phyloP scores from a whole-genome alignment of 129 eudicot genomes.

The Flaveria sonorensis region DNA sequence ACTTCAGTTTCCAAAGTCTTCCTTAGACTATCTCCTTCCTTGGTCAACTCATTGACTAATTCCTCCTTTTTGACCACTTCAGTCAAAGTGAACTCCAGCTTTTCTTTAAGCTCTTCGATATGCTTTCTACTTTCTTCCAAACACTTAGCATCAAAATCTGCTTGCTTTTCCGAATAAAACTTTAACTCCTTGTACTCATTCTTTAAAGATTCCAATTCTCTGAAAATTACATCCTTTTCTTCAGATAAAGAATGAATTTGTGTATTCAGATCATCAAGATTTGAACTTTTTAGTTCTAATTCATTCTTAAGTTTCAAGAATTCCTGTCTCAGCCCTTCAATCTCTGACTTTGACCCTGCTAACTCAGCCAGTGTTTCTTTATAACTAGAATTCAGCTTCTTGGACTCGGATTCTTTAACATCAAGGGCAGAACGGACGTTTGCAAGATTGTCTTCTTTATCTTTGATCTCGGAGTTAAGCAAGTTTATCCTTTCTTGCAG shows the following conservation, averaged over 20 bases:
- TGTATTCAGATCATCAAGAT: constrained; percentile 46
- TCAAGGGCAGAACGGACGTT: constrained; percentile 48
- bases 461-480: constrained; percentile 60
- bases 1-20: constrained; percentile 47
- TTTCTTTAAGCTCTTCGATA: constrained; percentile 53
- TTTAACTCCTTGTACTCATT: constrained; percentile 47
- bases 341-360: constrained; percentile 46
- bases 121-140: constrained; percentile 55
- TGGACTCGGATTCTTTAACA: constrained; percentile 55
- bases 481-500: constrained; percentile 62
- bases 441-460: constrained; percentile 57
- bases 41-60: constrained; percentile 43
- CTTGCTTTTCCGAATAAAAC: constrained; percentile 44
- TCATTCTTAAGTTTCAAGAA: constrained; percentile 49
- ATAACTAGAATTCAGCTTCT: constrained; percentile 44
- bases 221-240: constrained; percentile 45
- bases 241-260: constrained; percentile 45
- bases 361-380: constrained; percentile 53
- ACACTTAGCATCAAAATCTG: constrained; percentile 62
- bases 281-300: constrained; percentile 47
- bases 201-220: constrained; percentile 41
- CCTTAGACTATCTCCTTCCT: constrained; percentile 57
- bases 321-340: constrained; percentile 43
- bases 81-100: constrained; percentile 42
- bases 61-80: constrained; percentile 45